phyloP scores from a whole-genome alignment of 2,329 filamentous ascomycete genomes.

The Xylariaceae sp. region DNA sequence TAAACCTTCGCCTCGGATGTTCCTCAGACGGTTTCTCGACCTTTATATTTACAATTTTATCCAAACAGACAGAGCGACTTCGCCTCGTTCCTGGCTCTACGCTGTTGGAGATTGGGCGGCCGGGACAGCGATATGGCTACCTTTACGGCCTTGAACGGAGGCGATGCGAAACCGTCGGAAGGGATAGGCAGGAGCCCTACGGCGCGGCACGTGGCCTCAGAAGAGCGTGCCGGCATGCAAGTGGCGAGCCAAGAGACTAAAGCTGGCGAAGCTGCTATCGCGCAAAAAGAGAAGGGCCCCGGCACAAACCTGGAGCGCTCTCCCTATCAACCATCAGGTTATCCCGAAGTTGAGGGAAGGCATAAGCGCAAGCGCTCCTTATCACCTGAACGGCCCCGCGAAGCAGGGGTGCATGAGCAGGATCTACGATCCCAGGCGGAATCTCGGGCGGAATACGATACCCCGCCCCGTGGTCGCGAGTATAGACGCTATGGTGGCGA shows the following conservation, averaged over 20 bases:
- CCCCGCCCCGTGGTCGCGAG: conserved; percentile 38
- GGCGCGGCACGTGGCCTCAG: conserved; percentile 22
- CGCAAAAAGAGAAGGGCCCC: conserved; percentile 38
- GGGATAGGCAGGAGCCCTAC: conserved; percentile 22
- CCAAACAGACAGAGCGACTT: background rate
- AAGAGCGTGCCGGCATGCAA: conserved; percentile 23
- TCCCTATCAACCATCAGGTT: conserved; percentile 35
- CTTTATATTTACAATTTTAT: background rate
- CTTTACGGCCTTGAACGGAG: conserved; percentile 32
- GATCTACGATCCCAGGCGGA: conserved; percentile 34
- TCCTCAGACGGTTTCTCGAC: background rate
- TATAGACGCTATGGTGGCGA: conserved; percentile 43
- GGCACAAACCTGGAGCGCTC: conserved; percentile 37
- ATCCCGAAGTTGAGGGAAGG: conserved; percentile 42
- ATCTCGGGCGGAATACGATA: conserved; percentile 38
- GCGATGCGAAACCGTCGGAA: conserved; percentile 26
- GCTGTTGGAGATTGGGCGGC: too few species aligned
- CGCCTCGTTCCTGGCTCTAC: too few species aligned
- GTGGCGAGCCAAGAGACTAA: conserved; percentile 23
- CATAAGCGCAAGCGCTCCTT: conserved; percentile 67
- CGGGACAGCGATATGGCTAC: too few species aligned
- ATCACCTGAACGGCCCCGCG: conserved; percentile 48
- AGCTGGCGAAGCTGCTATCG: conserved; percentile 20
- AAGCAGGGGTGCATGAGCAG: conserved; percentile 28
- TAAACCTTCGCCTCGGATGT: conserved; percentile 7